A percentile compares a stretch with the other conserved stretches of the same genome.
These are phyloP conservation scores for Brassica carinata DNA, from an alignment of 345 rosid genomes.

Conservation along the genomic window DNA sequence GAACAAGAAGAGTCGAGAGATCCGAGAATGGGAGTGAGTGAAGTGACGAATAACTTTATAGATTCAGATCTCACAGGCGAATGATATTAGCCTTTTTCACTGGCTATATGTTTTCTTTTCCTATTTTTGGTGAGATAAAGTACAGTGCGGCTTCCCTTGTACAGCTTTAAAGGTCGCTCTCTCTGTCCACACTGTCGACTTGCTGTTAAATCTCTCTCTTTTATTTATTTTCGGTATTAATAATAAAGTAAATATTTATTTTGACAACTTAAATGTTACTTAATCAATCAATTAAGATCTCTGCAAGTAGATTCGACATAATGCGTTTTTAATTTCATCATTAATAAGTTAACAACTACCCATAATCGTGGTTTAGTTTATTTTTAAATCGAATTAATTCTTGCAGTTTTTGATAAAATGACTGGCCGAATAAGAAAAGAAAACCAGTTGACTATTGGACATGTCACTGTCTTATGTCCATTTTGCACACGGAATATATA, in stretches of 20 bases:
- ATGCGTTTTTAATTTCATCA: neutral
- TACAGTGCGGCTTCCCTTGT: slow-evolving; percentile 30
- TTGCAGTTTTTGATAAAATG: neutral
- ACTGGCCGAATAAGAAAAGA: neutral
- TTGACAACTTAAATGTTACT: neutral
- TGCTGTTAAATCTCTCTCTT: slow-evolving; percentile 21
- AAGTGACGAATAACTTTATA: slow-evolving; percentile 1
- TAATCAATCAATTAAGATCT: neutral
- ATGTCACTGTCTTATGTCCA: slow-evolving; percentile 13
- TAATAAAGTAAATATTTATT: neutral
- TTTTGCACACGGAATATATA: slow-evolving; percentile 1
- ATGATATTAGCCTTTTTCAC: slow-evolving; percentile 11
- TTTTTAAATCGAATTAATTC: neutral
- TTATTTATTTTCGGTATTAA: neutral
- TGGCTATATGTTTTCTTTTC: slow-evolving; percentile 17
- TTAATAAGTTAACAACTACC: slow-evolving; percentile 18
- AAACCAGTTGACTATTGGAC: slow-evolving; percentile 1
- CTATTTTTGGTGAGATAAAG: slow-evolving; percentile 20
- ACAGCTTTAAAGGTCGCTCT: slow-evolving; percentile 16
- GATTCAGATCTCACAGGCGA: slow-evolving; percentile 40
- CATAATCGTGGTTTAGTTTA: neutral
- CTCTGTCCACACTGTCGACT: slow-evolving; percentile 34
- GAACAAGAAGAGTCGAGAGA: slow-evolving; percentile 22
- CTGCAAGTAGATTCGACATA: slow-evolving; percentile 2
- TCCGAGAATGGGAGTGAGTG: slow-evolving; percentile 29